These are phyloP conservation scores for Lentinula guzmanii DNA, from an alignment of 768 basidiomycete species.

Conservation along the genomic window DNA sequence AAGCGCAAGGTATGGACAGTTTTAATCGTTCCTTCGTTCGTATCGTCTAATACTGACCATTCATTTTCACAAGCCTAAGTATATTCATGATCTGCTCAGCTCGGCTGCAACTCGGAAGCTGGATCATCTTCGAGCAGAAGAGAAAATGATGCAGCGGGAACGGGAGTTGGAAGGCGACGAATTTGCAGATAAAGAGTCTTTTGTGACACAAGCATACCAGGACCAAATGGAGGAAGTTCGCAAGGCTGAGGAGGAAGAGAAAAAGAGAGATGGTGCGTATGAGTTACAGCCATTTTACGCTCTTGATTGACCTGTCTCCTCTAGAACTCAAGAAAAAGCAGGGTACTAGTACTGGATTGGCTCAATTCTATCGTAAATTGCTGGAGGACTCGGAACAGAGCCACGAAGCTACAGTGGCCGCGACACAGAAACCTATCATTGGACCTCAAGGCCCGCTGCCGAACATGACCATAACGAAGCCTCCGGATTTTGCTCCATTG, in stretches of 20 bases:
- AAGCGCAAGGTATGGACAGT: constrained; percentile 65
- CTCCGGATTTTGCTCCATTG: constrained; percentile 50
- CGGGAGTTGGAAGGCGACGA: constrained; percentile 90
- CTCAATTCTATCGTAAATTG: constrained; percentile 76
- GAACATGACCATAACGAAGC: constrained; percentile 75
- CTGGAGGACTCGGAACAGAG: constrained; percentile 74
- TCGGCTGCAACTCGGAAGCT: constrained; percentile 84
- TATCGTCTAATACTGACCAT: constrained; percentile 28
- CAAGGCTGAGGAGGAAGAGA: constrained; percentile 90
- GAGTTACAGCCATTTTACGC: not conserved
- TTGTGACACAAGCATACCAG: constrained; percentile 95
- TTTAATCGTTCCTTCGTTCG: constrained; percentile 6
- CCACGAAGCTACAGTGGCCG: constrained; percentile 85
- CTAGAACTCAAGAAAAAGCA: constrained; percentile 60
- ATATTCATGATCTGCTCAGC: constrained; percentile 72
- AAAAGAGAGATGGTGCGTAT: constrained; percentile 71
- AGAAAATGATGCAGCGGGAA: constrained; percentile 95
- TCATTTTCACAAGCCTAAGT: constrained; percentile 68
- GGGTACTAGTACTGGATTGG: constrained; percentile 63
- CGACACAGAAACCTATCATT: constrained; percentile 52
- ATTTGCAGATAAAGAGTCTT: constrained; percentile 92
- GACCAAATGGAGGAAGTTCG: constrained; percentile 92
- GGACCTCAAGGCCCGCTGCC: constrained; percentile 60
- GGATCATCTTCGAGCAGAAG: constrained; percentile 90
- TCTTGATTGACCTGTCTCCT: not conserved